These are phyloP conservation scores for Ampelomyces quisqualis DNA, from an alignment of 2,329 filamentous ascomycete genomes.

Conservation along the genomic window DNA sequence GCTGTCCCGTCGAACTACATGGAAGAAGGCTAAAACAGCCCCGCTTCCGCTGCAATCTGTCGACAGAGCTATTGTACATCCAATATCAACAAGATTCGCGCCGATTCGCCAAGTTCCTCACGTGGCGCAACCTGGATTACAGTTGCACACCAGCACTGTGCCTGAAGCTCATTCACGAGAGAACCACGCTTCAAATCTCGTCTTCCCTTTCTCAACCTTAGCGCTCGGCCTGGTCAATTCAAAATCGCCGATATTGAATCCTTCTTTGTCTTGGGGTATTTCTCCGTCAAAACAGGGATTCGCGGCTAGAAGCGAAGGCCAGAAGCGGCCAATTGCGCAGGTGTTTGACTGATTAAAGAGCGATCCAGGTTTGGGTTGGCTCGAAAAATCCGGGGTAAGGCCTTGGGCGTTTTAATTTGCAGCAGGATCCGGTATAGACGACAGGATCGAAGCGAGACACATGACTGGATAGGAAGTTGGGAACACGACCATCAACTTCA, in stretches of 20 bases:
- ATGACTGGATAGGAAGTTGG: neutral
- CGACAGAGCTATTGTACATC: neutral
- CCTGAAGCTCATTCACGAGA: neutral
- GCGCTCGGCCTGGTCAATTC: neutral
- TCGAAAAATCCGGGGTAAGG: conserved; percentile 5
- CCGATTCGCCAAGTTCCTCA: conserved; percentile 23
- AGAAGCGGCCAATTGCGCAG: neutral
- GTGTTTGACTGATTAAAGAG: conserved; percentile 7
- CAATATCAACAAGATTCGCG: conserved; percentile 2
- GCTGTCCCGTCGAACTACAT: conserved; percentile 6
- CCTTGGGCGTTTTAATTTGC: conserved; percentile 1
- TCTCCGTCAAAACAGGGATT: conserved; percentile 1
- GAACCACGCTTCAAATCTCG: neutral
- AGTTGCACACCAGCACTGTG: conserved; percentile 11
- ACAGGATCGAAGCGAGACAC: conserved; percentile 2
- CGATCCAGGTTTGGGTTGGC: conserved; percentile 1
- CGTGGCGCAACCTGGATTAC: conserved; percentile 11
- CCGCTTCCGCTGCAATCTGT: neutral
- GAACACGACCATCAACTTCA: neutral
- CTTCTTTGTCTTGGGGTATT: neutral
- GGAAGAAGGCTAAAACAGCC: conserved; percentile 4
- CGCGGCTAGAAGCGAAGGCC: neutral
- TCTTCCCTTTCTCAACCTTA: neutral
- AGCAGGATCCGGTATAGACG: neutral
- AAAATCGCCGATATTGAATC: conserved; percentile 3